Conservation (phyloP, 129 eudicot genomes). For the Calendula officinalis region DNA sequence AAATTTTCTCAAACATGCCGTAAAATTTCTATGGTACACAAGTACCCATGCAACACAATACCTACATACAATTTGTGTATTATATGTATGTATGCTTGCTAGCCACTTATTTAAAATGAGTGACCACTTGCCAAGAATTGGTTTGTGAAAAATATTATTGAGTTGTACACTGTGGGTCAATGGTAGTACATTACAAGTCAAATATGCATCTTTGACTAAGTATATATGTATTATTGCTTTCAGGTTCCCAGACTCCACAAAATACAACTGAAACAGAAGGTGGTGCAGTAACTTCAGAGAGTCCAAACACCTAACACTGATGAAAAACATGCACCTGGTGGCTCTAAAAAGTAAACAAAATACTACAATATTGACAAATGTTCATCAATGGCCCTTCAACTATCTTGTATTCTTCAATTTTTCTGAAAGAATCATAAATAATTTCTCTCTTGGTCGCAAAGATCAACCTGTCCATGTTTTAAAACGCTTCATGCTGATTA, state of each 20-base stretch:
- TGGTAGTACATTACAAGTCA: slow-evolving; percentile 28
- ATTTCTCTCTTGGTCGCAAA: slow-evolving; percentile 30
- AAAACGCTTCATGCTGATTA: slow-evolving; percentile 31
- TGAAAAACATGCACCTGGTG: slow-evolving; percentile 27
- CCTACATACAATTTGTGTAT: no score
- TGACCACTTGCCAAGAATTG: slow-evolving; percentile 21
- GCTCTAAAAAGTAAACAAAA: slow-evolving; percentile 9
- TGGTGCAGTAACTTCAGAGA: slow-evolving; percentile 48
- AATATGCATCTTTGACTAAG: slow-evolving; percentile 31
- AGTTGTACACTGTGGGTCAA: slow-evolving; percentile 19
- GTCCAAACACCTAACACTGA: slow-evolving; percentile 48
- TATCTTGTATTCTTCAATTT: slow-evolving; percentile 36
- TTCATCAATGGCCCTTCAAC: slow-evolving; percentile 44
- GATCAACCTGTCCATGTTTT: slow-evolving; percentile 16
- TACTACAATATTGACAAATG: slow-evolving; percentile 38
- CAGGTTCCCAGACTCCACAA: slow-evolving; percentile 64
- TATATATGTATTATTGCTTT: slow-evolving; percentile 25
- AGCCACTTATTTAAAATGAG: slow-evolving; percentile 15
- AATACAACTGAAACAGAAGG: slow-evolving; percentile 55
- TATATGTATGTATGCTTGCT: background rate
- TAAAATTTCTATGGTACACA: no score
- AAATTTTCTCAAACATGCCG: no score
- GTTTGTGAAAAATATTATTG: slow-evolving; percentile 13
- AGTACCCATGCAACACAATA: no score
- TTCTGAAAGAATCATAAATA: slow-evolving; percentile 41